Evolutionary conservation across 768 basidiomycete species (phyloP).

Genomic region (Xerocomus spinulosus): DNA sequence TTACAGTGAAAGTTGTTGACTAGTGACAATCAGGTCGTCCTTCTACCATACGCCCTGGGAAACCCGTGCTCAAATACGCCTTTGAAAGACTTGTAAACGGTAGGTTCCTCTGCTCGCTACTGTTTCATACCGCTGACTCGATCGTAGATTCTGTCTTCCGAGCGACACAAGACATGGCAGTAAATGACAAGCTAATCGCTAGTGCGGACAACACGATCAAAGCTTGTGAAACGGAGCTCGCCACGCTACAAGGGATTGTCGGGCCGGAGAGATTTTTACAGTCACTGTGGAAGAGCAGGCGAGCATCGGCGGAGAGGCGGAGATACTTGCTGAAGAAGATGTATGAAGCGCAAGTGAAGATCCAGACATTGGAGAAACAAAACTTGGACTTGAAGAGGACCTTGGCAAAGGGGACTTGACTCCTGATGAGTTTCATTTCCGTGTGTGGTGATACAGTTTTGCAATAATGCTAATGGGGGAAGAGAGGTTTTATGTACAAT

Average conservation of each 20-base stretch:
- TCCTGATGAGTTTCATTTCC: too few species aligned
- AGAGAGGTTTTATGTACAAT: not conserved
- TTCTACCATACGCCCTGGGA: slow-evolving; percentile 80
- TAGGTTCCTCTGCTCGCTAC: slow-evolving; percentile 25
- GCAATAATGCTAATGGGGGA: too few species aligned
- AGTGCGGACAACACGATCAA: slow-evolving; percentile 60
- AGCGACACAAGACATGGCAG: slow-evolving; percentile 76
- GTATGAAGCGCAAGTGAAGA: slow-evolving; percentile 58
- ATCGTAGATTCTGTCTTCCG: slow-evolving; percentile 68
- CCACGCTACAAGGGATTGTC: slow-evolving; percentile 57
- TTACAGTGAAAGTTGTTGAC: not conserved
- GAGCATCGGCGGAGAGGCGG: slow-evolving; percentile 55
- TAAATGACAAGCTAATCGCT: slow-evolving; percentile 65
- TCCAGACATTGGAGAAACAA: slow-evolving; percentile 65
- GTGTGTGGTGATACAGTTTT: too few species aligned
- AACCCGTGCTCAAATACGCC: slow-evolving; percentile 82
- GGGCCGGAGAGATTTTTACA: slow-evolving; percentile 43
- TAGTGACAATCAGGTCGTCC: slow-evolving; percentile 61
- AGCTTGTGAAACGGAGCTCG: slow-evolving; percentile 72
- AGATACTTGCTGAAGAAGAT: slow-evolving; percentile 74
- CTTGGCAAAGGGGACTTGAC: slow-evolving; percentile 39
- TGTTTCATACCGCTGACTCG: not conserved
- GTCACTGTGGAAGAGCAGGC: slow-evolving; percentile 41
- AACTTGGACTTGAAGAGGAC: slow-evolving; percentile 64
- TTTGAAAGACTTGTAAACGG: slow-evolving; percentile 81